phyloP scores from a whole-genome alignment of 2,329 filamentous ascomycete genomes.

The Paramyrothecium roridum region DNA sequence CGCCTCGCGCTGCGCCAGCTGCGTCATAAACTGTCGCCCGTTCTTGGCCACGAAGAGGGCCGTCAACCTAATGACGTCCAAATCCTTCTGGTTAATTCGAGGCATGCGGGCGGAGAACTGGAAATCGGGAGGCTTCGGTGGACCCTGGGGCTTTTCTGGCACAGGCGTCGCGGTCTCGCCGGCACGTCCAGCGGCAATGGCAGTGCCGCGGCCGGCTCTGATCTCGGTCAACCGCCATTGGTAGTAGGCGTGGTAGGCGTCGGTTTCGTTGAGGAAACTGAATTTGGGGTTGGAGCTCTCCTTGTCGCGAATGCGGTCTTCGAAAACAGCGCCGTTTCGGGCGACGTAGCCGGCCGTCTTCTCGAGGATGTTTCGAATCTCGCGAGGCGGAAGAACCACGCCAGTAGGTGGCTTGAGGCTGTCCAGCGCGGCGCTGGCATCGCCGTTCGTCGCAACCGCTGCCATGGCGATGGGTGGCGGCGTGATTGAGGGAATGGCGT shows the following conservation, averaged over 20 bases:
- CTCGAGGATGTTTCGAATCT: slow-evolving; percentile 81
- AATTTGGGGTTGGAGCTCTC: slow-evolving; percentile 85
- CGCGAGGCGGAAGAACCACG: slow-evolving; percentile 83
- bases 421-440: slow-evolving; percentile 53
- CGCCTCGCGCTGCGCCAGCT: slow-evolving; percentile 81
- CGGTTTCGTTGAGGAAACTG: slow-evolving; percentile 75
- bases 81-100: slow-evolving; percentile 91
- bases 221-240: slow-evolving; percentile 88
- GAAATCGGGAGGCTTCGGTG: slow-evolving; percentile 81
- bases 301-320: slow-evolving; percentile 82
- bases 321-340: slow-evolving; percentile 64
- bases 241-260: slow-evolving; percentile 87
- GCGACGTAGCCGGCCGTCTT: slow-evolving; percentile 93
- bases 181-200: slow-evolving; percentile 70
- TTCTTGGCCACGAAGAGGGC: slow-evolving; percentile 92
- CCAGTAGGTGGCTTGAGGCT: slow-evolving; percentile 76
- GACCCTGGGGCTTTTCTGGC: slow-evolving; percentile 70
- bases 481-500: background rate
- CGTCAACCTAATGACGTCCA: slow-evolving; percentile 71
- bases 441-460: slow-evolving; percentile 45
- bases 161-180: slow-evolving; percentile 53
- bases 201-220: slow-evolving; percentile 76
- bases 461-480: slow-evolving; percentile 18
- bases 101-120: slow-evolving; percentile 96
- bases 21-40: slow-evolving; percentile 87